Conservation (phyloP, 139 green algal genomes). For the Ettlia oleoabundans region DNA sequence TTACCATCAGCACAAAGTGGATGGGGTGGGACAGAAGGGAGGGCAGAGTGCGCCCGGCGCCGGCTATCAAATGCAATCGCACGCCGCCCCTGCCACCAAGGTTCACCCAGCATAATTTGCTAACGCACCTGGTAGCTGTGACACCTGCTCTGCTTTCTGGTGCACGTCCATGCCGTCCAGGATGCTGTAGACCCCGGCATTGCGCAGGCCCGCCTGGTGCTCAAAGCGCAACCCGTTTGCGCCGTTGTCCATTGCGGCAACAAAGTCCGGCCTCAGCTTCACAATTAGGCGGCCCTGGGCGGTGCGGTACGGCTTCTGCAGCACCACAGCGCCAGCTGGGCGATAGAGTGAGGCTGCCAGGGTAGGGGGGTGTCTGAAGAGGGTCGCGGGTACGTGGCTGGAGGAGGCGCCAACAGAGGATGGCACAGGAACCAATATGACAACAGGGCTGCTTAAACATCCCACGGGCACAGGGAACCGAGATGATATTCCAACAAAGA, state of each 20-base stretch:
- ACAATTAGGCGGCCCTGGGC: slow-evolving; percentile 18
- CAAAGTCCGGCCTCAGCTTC: background rate
- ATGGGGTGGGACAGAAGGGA: too few species aligned
- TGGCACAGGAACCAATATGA: too few species aligned
- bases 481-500: too few species aligned
- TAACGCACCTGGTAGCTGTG: background rate
- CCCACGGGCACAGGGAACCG: too few species aligned
- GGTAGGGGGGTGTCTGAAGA: too few species aligned
- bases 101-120: background rate
- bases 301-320: background rate
- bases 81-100: too few species aligned
- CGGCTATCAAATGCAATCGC: too few species aligned
- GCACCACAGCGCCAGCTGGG: background rate
- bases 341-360: too few species aligned
- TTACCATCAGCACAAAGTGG: too few species aligned
- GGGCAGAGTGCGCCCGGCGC: background rate
- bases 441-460: too few species aligned
- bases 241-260: slow-evolving; percentile 4
- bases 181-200: slow-evolving; percentile 33
- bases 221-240: slow-evolving; percentile 2
- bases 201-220: background rate
- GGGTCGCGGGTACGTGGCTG: too few species aligned
- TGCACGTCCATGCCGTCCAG: slow-evolving; percentile 35
- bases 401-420: too few species aligned
- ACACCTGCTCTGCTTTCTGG: slow-evolving; percentile 40